These are phyloP conservation scores for Leccinum ochraceum DNA, from an alignment of 768 basidiomycete species.

Conservation along the genomic window DNA sequence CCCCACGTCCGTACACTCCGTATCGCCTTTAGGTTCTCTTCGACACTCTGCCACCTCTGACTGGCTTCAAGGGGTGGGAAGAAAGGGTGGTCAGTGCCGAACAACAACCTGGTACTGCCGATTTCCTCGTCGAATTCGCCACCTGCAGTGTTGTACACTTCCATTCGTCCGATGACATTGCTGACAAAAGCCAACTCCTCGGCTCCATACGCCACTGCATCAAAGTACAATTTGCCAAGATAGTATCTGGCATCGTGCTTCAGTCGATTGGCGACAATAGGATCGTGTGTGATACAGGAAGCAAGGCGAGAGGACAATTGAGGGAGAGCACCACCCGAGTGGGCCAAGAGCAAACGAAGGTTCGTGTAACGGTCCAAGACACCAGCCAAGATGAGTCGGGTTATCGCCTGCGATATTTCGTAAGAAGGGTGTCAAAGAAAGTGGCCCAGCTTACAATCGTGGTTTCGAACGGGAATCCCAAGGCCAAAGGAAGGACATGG, in stretches of 20 bases:
- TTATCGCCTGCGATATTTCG: constrained; percentile 49
- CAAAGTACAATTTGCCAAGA: constrained; percentile 76
- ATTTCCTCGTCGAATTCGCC: too few species aligned
- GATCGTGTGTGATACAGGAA: constrained; percentile 85
- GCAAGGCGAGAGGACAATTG: constrained; percentile 82
- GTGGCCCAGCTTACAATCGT: constrained; percentile 59
- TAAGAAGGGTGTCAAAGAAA: constrained; percentile 9
- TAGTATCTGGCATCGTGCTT: constrained; percentile 85
- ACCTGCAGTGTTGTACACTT: too few species aligned
- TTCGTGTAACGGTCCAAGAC: constrained; percentile 76
- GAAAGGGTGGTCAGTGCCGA: too few species aligned
- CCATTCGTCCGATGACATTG: constrained; percentile 39
- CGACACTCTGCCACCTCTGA: constrained; percentile 82
- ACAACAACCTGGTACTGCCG: too few species aligned
- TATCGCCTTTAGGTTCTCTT: constrained; percentile 84
- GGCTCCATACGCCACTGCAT: constrained; percentile 84
- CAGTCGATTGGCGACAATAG: constrained; percentile 69
- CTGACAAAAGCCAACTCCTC: constrained; percentile 83
- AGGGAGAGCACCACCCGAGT: constrained; percentile 85
- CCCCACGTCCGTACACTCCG: constrained; percentile 28
- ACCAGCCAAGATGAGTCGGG: constrained; percentile 80
- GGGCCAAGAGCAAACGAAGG: constrained; percentile 78
- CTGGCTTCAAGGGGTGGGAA: constrained; percentile 40
- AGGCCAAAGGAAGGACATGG: constrained; percentile 82
- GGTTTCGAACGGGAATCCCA: constrained; percentile 91